Conservation (phyloP, 768 basidiomycete species). For the Cystobasidium onofrii region DNA sequence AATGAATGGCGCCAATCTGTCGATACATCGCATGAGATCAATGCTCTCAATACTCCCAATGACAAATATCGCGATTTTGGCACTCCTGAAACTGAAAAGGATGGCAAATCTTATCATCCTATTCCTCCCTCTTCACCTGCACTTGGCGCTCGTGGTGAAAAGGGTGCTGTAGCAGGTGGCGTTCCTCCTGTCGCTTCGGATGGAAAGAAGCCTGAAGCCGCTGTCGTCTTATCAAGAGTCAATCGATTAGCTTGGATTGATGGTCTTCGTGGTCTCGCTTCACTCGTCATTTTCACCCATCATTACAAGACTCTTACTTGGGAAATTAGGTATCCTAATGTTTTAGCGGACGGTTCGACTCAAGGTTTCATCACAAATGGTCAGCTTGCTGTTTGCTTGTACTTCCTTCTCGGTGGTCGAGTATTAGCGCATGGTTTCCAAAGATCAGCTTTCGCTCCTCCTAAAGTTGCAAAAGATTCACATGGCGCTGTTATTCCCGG, state of each 20-base stretch:
- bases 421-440: constrained; percentile 43
- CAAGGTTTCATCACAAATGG: constrained; percentile 42
- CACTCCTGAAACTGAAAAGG: constrained; percentile 15
- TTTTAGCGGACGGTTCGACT: constrained; percentile 38
- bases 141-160: constrained; percentile 32
- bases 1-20: constrained; percentile 42
- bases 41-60: constrained; percentile 27
- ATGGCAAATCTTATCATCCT: constrained; percentile 34
- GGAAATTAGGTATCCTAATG: constrained; percentile 39
- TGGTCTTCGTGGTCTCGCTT: constrained; percentile 43
- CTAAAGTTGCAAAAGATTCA: constrained; percentile 42
- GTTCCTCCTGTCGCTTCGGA: constrained; percentile 13
- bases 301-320: constrained; percentile 43
- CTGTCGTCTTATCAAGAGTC: constrained; percentile 40
- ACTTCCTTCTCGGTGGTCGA: constrained; percentile 44
- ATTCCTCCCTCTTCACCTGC: constrained; percentile 40
- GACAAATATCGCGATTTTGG: constrained; percentile 37
- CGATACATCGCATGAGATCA: constrained; percentile 40
- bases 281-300: constrained; percentile 45
- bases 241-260: constrained; percentile 45
- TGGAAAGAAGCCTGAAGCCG: constrained; percentile 31
- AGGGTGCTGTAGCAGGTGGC: not conserved
- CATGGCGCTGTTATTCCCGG: constrained; percentile 43
- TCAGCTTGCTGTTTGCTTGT: constrained; percentile 43
- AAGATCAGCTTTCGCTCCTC: constrained; percentile 42